These are phyloP conservation scores for Oehlia diaphana DNA, from an alignment of 192 early-diverging fungal species.

Conservation along the genomic window DNA sequence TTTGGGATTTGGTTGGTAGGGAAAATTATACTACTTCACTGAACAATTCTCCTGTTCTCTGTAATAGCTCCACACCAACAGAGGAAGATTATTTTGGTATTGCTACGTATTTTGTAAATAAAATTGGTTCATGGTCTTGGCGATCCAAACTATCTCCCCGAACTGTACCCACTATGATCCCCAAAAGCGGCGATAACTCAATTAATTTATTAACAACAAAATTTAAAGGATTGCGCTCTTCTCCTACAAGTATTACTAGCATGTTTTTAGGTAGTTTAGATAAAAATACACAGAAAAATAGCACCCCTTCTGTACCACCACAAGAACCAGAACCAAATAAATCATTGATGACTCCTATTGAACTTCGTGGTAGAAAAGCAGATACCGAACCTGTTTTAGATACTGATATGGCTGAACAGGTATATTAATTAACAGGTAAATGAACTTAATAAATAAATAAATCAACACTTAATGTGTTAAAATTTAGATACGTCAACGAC, in stretches of 20 bases:
- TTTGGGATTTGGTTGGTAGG: slow-evolving; percentile 27
- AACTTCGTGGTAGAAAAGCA: slow-evolving; percentile 40
- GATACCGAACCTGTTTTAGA: slow-evolving; percentile 51
- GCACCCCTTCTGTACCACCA: not conserved
- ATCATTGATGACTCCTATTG: slow-evolving; percentile 33
- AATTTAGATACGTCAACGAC: slow-evolving; percentile 66
- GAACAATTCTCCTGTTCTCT: slow-evolving; percentile 30
- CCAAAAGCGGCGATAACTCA: not conserved
- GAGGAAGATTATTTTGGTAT: slow-evolving; percentile 5
- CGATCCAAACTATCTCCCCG: not conserved
- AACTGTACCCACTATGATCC: slow-evolving; percentile 20
- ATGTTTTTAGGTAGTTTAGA: slow-evolving; percentile 13
- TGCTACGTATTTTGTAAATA: not conserved
- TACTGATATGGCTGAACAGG: slow-evolving; percentile 47
- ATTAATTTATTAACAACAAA: slow-evolving; percentile 26
- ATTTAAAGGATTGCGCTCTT: slow-evolving; percentile 14
- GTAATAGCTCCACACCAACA: slow-evolving; percentile 13
- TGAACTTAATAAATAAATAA: not conserved
- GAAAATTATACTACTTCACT: slow-evolving; percentile 30
- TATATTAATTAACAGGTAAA: slow-evolving; percentile 28
- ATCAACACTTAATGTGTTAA: not conserved
- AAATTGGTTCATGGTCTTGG: not conserved
- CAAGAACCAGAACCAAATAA: not conserved
- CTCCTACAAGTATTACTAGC: not conserved
- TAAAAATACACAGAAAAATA: not conserved